A percentile compares a stretch with the other conserved stretches of the same genome.
phyloP scores from a whole-genome alignment of 495 filamentous ascomycete species.

The Ramalina peruviana region DNA sequence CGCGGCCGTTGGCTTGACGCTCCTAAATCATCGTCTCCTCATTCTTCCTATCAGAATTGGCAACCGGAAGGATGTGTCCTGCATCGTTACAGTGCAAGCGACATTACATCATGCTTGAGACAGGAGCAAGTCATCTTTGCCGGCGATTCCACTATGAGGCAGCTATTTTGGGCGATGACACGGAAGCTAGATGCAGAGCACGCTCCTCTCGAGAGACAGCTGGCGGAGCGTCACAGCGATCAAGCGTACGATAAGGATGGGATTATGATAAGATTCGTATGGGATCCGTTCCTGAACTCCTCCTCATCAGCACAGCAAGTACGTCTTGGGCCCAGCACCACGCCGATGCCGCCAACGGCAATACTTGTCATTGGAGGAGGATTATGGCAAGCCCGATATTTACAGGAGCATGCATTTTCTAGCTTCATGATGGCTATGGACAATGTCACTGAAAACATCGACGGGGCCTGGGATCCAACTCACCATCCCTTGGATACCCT shows the following conservation, averaged over 20 bases:
- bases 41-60: slow-evolving; percentile 30
- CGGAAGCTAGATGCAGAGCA: slow-evolving; percentile 31
- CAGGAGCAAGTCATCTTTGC: slow-evolving; percentile 37
- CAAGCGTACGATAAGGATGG: slow-evolving; percentile 23
- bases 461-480: too few species aligned
- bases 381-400: slow-evolving; percentile 42
- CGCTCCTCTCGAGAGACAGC: slow-evolving; percentile 19
- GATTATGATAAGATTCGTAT: slow-evolving; percentile 37
- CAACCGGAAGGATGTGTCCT: slow-evolving; percentile 46
- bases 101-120: slow-evolving; percentile 32
- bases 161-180: slow-evolving; percentile 45
- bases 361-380: slow-evolving; percentile 26
- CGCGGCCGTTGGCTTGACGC: slow-evolving; percentile 40
- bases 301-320: slow-evolving; percentile 30
- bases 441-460: too few species aligned
- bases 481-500: slow-evolving; percentile 18
- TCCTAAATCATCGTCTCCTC: slow-evolving; percentile 10
- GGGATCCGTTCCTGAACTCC: slow-evolving; percentile 50
- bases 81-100: slow-evolving; percentile 34
- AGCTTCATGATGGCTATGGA: too few species aligned
- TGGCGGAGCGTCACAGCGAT: slow-evolving; percentile 30
- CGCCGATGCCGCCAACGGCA: slow-evolving; percentile 6
- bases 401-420: slow-evolving; percentile 27
- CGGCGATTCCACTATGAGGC: slow-evolving; percentile 43
- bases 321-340: slow-evolving; percentile 6